Conservation (phyloP, 2,329 filamentous ascomycete genomes). For the Fusarium falciforme region DNA sequence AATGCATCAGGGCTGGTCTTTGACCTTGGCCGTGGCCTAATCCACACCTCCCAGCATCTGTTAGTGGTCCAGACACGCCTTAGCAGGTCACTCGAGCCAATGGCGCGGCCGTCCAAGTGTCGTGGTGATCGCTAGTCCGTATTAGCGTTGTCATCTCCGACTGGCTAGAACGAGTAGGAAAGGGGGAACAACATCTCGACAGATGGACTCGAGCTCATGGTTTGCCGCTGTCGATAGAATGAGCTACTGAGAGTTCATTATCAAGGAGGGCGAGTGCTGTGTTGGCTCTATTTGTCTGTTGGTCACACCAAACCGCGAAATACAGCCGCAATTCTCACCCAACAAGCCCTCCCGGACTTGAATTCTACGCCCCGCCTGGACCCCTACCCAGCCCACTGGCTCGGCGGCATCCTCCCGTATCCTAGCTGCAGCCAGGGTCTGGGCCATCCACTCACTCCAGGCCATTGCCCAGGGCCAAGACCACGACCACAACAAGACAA, state of each 20-base stretch:
- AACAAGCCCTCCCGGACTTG: neutral
- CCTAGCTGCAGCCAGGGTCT: neutral
- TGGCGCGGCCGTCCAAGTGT: neutral
- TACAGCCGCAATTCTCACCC: neutral
- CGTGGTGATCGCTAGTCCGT: neutral
- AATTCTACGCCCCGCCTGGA: neutral
- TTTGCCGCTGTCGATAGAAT: neutral
- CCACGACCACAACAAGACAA: neutral
- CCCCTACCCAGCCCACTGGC: neutral
- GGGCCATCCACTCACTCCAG: neutral
- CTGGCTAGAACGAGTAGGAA: neutral
- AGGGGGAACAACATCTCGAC: neutral
- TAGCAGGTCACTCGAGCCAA: neutral
- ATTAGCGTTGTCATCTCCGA: constrained; percentile 28
- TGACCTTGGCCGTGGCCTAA: neutral
- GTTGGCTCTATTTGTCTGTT: neutral
- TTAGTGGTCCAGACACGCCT: neutral
- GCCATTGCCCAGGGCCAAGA: neutral
- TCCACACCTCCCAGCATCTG: neutral
- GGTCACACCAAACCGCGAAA: neutral
- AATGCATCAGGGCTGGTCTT: neutral
- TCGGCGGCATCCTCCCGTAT: neutral
- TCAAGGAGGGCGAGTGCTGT: neutral
- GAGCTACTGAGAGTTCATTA: neutral
- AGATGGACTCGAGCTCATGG: neutral